phyloP scores from a whole-genome alignment of 139 green algal genomes.

The Chlamydomonas applanata region DNA sequence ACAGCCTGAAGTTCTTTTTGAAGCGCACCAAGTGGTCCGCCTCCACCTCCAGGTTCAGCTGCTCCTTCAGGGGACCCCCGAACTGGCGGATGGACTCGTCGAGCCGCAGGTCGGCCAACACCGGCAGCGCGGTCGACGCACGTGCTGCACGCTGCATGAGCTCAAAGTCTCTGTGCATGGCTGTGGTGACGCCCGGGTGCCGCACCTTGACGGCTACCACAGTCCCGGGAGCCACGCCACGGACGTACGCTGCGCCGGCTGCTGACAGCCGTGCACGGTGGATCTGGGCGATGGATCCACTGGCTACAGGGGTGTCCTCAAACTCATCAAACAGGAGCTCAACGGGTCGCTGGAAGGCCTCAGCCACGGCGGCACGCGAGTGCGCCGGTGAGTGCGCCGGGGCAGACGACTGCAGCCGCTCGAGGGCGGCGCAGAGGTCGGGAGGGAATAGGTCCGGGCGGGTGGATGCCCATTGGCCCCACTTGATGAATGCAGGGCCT shows the following conservation, averaged over 20 bases:
- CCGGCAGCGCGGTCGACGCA: constrained; percentile 43
- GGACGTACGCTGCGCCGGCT: constrained; percentile 10
- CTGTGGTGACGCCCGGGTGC: constrained; percentile 69
- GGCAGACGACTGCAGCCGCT: constrained; percentile 55
- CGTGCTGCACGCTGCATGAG: constrained; percentile 75
- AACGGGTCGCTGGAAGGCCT: constrained; percentile 63
- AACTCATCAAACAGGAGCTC: constrained; percentile 86
- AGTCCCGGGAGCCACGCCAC: constrained; percentile 17
- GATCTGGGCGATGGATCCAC: constrained; percentile 94
- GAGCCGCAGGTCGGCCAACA: constrained; percentile 67
- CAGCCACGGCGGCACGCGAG: neutral
- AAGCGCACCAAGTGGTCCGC: constrained; percentile 33
- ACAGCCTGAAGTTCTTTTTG: constrained; percentile 72
- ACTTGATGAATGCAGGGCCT: constrained; percentile 84
- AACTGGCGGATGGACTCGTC: constrained; percentile 85
- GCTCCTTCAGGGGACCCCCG: constrained; percentile 77
- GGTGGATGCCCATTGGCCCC: constrained; percentile 84
- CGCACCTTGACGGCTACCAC: constrained; percentile 72
- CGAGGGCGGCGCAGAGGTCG: constrained; percentile 75
- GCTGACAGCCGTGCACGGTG: constrained; percentile 55
- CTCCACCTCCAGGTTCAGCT: constrained; percentile 83
- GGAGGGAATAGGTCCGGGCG: constrained; percentile 90
- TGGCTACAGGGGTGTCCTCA: constrained; percentile 80
- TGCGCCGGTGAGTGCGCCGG: constrained; percentile 56
- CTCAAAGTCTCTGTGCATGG: constrained; percentile 82